Evolutionary conservation across 208 protist genomes (phyloP).

Genomic region (Crithidia brevicula): DNA sequence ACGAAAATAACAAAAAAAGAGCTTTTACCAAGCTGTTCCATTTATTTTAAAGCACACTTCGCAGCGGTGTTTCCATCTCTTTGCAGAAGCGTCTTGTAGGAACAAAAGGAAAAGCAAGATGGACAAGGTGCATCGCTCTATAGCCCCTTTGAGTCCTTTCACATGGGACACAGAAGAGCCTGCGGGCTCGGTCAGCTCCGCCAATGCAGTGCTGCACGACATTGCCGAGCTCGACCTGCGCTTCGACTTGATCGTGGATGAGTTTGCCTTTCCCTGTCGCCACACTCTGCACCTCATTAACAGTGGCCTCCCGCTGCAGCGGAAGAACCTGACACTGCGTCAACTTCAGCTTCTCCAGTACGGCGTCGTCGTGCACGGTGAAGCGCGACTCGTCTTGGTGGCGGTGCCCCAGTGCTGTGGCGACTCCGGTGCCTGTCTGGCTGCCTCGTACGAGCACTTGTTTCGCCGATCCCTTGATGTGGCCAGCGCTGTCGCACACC

Average conservation of each 20-base stretch:
- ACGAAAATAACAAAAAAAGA: constrained; percentile 9
- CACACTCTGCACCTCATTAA: constrained; percentile 68
- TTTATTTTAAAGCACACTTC: too few species aligned
- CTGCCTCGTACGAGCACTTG: constrained; percentile 62
- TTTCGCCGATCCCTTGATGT: constrained; percentile 31
- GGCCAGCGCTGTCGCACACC: constrained; percentile 35
- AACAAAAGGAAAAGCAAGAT: constrained; percentile 26
- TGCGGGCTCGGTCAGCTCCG: background rate
- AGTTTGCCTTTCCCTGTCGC: constrained; percentile 48
- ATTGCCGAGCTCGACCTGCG: constrained; percentile 57
- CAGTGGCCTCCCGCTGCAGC: constrained; percentile 61
- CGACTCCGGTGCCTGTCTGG: constrained; percentile 57
- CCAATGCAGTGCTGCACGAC: constrained; percentile 44
- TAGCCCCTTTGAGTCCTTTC: constrained; percentile 69
- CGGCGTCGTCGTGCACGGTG: constrained; percentile 76
- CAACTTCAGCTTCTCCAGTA: constrained; percentile 89
- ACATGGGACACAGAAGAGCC: constrained; percentile 53
- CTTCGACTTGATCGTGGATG: constrained; percentile 70
- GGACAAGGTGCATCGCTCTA: constrained; percentile 43
- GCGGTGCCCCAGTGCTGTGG: constrained; percentile 50
- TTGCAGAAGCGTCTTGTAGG: too few species aligned
- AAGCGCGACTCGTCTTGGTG: constrained; percentile 68
- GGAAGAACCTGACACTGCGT: constrained; percentile 52
- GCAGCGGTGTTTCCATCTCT: too few species aligned
- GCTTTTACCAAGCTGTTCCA: too few species aligned